Conservation (phyloP, 78 protist species). For the Dictyostelium capitatum region DNA sequence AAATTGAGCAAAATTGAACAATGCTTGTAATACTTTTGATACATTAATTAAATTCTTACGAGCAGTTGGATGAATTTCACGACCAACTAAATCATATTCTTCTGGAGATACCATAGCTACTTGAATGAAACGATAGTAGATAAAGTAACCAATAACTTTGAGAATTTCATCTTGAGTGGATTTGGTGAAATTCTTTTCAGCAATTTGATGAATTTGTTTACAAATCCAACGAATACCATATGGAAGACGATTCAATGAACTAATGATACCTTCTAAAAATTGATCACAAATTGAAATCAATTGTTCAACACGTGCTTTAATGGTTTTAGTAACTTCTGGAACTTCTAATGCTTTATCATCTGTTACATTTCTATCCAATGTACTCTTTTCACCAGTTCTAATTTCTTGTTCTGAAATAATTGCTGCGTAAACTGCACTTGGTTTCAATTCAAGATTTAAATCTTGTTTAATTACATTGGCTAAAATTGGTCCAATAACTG, state of each 20-base stretch:
- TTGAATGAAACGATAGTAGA: constrained; percentile 91
- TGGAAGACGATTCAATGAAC: constrained; percentile 85
- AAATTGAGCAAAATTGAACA: constrained; percentile 86
- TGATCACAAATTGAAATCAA: constrained; percentile 83
- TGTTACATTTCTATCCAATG: constrained; percentile 77
- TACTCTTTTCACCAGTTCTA: constrained; percentile 86
- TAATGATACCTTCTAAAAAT: constrained; percentile 88
- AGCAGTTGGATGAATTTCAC: constrained; percentile 74
- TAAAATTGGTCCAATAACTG: constrained; percentile 82
- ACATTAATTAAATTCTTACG: constrained; percentile 82
- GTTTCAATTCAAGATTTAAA: constrained; percentile 84
- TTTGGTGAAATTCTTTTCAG: constrained; percentile 82
- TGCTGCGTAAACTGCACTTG: constrained; percentile 80
- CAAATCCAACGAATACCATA: constrained; percentile 93
- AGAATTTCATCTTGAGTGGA: constrained; percentile 81
- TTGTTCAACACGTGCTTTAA: constrained; percentile 82
- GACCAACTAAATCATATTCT: constrained; percentile 75
- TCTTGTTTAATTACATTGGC: constrained; percentile 80
- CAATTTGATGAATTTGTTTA: constrained; percentile 83
- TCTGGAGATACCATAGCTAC: constrained; percentile 88
- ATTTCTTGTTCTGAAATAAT: constrained; percentile 89
- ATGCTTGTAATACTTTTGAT: constrained; percentile 83
- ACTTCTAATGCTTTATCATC: constrained; percentile 86
- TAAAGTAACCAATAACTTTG: constrained; percentile 83
- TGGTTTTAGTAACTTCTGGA: constrained; percentile 85